These are phyloP conservation scores for Endocalyx cinctus DNA, from an alignment of 2,329 filamentous ascomycete species.

Conservation along the genomic window DNA sequence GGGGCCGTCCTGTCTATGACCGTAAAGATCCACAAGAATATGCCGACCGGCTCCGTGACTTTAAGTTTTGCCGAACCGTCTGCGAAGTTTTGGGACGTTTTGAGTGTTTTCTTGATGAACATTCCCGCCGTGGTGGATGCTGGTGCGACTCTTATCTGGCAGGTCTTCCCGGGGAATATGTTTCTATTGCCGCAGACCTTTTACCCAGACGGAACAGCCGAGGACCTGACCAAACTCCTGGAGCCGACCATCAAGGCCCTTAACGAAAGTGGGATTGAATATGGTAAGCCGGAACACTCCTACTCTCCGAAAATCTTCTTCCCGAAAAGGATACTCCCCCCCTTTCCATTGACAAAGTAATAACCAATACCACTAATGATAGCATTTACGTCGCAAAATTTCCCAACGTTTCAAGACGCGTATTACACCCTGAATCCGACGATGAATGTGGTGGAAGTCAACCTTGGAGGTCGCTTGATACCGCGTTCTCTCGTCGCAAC, in stretches of 20 bases:
- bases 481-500: constrained; percentile 6
- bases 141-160: constrained; percentile 6
- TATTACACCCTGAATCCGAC: constrained; percentile 4
- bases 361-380: too few species aligned
- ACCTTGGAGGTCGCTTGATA: constrained; percentile 12
- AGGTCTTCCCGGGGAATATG: constrained; percentile 3
- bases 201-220: constrained; percentile 6
- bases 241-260: constrained; percentile 8
- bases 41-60: too few species aligned
- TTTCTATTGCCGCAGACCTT: constrained; percentile 6
- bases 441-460: constrained; percentile 11
- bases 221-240: constrained; percentile 6
- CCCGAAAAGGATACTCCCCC: too few species aligned
- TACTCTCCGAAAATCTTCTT: too few species aligned
- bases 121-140: constrained; percentile 5
- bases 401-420: constrained; percentile 8
- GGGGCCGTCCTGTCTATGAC: constrained; percentile 54
- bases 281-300: constrained; percentile 10
- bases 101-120: constrained; percentile 4
- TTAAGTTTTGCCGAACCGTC: constrained; percentile 32
- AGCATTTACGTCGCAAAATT: constrained; percentile 5
- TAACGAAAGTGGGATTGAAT: constrained; percentile 8
- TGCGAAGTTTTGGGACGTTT: constrained; percentile 2
- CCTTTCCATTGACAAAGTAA: too few species aligned
- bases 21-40: too few species aligned